These are phyloP conservation scores for Amanita inopinata DNA, from an alignment of 768 basidiomycete species.

Conservation along the genomic window DNA sequence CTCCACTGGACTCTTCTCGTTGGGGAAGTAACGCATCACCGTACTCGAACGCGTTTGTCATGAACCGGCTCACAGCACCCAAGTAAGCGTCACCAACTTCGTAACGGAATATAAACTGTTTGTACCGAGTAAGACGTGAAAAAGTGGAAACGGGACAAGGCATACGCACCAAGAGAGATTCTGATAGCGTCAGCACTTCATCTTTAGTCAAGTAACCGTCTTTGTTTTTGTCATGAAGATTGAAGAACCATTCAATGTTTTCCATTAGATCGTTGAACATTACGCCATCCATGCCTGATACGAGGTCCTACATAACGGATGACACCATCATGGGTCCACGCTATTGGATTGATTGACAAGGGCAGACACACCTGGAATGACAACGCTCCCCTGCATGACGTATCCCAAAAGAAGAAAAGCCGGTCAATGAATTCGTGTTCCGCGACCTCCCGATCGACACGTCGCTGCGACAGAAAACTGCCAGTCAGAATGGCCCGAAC, in stretches of 20 bases:
- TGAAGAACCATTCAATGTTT: constrained; percentile 98
- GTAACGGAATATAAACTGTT: constrained; percentile 93
- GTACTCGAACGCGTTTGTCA: constrained; percentile 98
- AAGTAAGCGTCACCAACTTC: constrained; percentile 96
- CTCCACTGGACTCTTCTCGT: constrained; percentile 23
- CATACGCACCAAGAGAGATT: constrained; percentile 73
- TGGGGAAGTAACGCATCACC: constrained; percentile 84
- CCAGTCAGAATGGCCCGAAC: constrained; percentile 6
- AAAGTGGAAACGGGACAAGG: neutral
- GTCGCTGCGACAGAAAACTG: constrained; percentile 43
- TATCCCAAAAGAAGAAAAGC: constrained; percentile 94
- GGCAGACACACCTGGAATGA: constrained; percentile 68
- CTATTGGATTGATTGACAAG: too few relatives aligned
- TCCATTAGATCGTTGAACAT: constrained; percentile 98
- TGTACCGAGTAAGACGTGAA: constrained; percentile 9
- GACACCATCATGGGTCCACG: too few relatives aligned
- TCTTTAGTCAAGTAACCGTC: constrained; percentile 95
- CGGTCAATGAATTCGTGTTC: constrained; percentile 95
- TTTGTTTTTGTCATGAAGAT: constrained; percentile 90
- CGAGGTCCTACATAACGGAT: constrained; percentile 57
- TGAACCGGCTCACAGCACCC: constrained; percentile 92
- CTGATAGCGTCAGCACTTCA: constrained; percentile 90
- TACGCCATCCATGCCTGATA: constrained; percentile 80
- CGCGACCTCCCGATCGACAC: constrained; percentile 81
- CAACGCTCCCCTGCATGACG: constrained; percentile 66